These are phyloP conservation scores for Testicularia cyperi DNA, from an alignment of 1,284 basidiomycete genomes.

Conservation along the genomic window DNA sequence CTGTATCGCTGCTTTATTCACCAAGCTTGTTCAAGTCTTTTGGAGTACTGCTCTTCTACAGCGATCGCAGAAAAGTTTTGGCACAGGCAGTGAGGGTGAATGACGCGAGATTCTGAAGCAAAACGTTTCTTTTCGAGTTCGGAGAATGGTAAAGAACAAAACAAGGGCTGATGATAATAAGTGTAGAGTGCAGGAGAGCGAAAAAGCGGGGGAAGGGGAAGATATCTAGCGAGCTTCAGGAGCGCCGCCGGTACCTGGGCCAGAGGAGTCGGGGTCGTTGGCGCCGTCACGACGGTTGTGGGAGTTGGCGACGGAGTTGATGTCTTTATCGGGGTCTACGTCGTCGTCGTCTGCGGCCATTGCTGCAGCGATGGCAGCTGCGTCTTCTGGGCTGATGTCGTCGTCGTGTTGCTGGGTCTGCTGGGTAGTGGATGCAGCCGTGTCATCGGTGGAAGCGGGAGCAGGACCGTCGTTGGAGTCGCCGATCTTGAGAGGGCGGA, in stretches of 20 bases:
- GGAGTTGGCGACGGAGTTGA: slow-evolving; percentile 23
- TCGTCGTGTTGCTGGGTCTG: slow-evolving; percentile 3
- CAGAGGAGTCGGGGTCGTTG: slow-evolving; percentile 2
- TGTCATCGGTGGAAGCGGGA: slow-evolving; percentile 2
- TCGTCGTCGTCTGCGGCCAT: slow-evolving; percentile 49
- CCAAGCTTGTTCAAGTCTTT: no score
- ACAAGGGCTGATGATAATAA: no score
- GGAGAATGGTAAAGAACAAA: no score
- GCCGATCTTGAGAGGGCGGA: slow-evolving; percentile 37
- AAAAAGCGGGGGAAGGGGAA: not conserved
- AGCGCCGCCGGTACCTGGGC: slow-evolving; percentile 7
- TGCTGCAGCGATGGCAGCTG: slow-evolving; percentile 42
- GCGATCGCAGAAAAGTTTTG: no score
- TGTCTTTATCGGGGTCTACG: slow-evolving; percentile 29
- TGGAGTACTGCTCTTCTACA: no score
- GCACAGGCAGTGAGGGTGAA: no score
- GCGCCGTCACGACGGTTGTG: slow-evolving; percentile 10
- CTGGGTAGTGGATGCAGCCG: not conserved
- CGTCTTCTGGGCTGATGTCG: slow-evolving; percentile 45
- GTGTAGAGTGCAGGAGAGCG: not conserved
- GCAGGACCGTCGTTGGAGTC: slow-evolving; percentile 16
- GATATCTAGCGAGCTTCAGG: slow-evolving; percentile 29
- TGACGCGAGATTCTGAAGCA: no score
- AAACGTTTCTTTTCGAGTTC: no score
- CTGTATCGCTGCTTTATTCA: no score